These are phyloP conservation scores for Mimosa pudica DNA, from an alignment of 306 rosid genomes.

Conservation along the genomic window DNA sequence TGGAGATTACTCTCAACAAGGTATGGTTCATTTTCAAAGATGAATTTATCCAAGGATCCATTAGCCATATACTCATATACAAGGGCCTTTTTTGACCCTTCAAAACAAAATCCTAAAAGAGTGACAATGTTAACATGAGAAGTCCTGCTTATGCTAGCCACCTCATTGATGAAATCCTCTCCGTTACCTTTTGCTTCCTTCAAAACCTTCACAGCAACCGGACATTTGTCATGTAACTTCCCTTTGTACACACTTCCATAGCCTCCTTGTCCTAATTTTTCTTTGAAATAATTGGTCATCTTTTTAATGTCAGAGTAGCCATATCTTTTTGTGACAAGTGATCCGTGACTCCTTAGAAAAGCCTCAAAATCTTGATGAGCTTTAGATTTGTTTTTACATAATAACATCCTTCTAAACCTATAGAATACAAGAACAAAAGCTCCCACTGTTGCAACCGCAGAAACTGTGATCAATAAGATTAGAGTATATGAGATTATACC, in stretches of 20 bases:
- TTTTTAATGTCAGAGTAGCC: constrained; percentile 34
- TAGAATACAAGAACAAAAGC: neutral
- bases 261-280: constrained; percentile 40
- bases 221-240: constrained; percentile 5
- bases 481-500: neutral
- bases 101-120: neutral
- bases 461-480: neutral
- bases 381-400: neutral
- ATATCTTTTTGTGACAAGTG: constrained; percentile 25
- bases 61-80: constrained; percentile 38
- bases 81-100: constrained; percentile 25
- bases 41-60: constrained; percentile 39
- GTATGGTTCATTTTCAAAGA: neutral
- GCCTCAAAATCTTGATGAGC: neutral
- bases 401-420: neutral
- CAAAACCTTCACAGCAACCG: neutral
- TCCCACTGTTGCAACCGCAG: neutral
- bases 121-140: constrained; percentile 3
- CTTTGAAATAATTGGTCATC: constrained; percentile 32
- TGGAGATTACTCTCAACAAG: too few species aligned
- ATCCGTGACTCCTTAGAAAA: constrained; percentile 15
- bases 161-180: constrained; percentile 4
- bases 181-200: neutral
- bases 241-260: constrained; percentile 43
- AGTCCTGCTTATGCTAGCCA: constrained; percentile 20